Evolutionary conservation across 1,139 yeast genomes (phyloP).

Genomic region (Geotrichum klebahnii): DNA sequence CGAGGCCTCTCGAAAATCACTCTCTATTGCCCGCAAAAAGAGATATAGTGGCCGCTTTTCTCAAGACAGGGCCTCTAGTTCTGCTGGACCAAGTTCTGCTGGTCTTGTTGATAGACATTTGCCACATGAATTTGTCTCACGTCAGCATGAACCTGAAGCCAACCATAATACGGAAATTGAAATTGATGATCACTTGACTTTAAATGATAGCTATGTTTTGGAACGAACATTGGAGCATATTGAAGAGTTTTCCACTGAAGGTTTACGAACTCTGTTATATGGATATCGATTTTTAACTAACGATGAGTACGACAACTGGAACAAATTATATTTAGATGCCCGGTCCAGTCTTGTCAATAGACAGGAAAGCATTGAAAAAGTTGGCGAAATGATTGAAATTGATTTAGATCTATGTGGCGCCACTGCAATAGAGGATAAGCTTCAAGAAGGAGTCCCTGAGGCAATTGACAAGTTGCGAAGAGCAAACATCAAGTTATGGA

Average conservation of each 20-base stretch:
- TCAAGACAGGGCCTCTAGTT: background rate
- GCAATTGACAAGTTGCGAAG: conserved; percentile 84
- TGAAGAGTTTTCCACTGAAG: conserved; percentile 92
- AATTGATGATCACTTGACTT: conserved; percentile 59
- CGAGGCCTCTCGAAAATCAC: conserved; percentile 55
- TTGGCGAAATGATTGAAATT: conserved; percentile 68
- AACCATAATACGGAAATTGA: conserved; percentile 21
- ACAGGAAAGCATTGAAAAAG: conserved; percentile 57
- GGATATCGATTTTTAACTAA: conserved; percentile 68
- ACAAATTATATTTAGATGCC: conserved; percentile 62
- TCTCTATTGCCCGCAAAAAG: conserved; percentile 50
- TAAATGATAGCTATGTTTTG: conserved; percentile 71
- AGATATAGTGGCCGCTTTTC: conserved; percentile 55
- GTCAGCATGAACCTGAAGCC: background rate
- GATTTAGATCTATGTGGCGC: conserved; percentile 75
- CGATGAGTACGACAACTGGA: conserved; percentile 63
- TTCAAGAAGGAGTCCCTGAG: conserved; percentile 93
- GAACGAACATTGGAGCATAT: conserved; percentile 85
- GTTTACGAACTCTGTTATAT: conserved; percentile 81
- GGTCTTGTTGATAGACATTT: too few relatives aligned
- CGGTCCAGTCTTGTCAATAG: conserved; percentile 71
- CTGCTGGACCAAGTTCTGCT: background rate
- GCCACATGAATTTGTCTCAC: background rate
- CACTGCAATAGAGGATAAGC: conserved; percentile 93
- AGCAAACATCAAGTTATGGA: conserved; percentile 95